A percentile compares a stretch with the other conserved stretches of the same genome.
phyloP scores from a whole-genome alignment of 768 basidiomycete genomes.

The Coprinellus micaceus region DNA sequence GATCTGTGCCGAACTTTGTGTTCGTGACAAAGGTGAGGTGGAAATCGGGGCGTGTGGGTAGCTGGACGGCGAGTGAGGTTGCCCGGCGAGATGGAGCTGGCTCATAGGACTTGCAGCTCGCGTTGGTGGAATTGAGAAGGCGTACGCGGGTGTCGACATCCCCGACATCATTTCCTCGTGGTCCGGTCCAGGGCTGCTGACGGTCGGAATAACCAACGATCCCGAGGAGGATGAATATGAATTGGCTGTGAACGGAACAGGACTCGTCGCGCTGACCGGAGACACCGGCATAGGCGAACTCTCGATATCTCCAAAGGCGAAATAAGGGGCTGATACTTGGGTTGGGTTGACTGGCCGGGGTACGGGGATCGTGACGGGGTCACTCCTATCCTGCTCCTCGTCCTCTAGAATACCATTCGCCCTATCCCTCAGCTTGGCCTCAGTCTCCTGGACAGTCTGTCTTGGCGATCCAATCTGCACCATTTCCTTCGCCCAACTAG shows the following conservation, averaged over 20 bases:
- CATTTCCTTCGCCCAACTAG: constrained; percentile 50
- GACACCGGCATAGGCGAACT: neutral
- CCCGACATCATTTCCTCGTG: neutral
- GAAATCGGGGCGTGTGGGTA: too few species aligned
- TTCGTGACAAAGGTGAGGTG: too few species aligned
- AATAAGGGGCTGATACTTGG: neutral
- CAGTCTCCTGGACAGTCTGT: constrained; percentile 9
- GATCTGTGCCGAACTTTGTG: neutral
- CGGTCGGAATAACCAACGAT: constrained; percentile 1
- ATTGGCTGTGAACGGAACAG: constrained; percentile 5
- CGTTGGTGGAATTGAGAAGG: neutral
- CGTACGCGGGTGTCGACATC: neutral
- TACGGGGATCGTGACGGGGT: neutral
- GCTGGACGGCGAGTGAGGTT: neutral
- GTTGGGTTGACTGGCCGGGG: neutral
- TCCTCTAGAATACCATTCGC: neutral
- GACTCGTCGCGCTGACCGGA: constrained; percentile 5
- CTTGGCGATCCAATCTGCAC: constrained; percentile 23
- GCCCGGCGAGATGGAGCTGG: neutral
- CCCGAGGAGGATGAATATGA: constrained; percentile 5
- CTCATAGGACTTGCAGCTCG: neutral
- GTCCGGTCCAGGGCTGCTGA: neutral
- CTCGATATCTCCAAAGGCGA: neutral
- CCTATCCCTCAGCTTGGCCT: neutral
- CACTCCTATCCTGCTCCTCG: neutral